Evolutionary conservation across 202 grass and related monocot species (phyloP), one percentile per base, ranked within the genome.

Genomic region (Carex sylvatica): DNA sequence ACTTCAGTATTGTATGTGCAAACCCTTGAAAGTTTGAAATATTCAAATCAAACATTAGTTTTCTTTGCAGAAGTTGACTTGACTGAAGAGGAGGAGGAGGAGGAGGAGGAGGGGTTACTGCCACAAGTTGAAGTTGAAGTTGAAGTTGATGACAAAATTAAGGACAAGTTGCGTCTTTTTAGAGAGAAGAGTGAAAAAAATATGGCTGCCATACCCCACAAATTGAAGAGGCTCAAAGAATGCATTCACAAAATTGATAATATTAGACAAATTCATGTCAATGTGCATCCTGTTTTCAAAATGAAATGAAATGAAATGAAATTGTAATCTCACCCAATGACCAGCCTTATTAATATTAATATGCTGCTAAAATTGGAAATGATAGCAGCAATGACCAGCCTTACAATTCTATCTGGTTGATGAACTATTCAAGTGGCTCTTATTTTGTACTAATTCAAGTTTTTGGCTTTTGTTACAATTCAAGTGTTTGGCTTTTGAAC

Each of bases 271-370:
- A 19, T 15, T 63, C 62, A 4, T 80, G 64, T 80, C 9, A 62
- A 31, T 60, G 26, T 86, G 18, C 63, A 73, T 86, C 84, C 75
- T 73, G 20, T 72, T n/a, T 61, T 85, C 83, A 85, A 78, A 77
- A 85, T 44, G 24, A 65, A 78, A 28, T 28, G 24, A 78, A 77
- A 85, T 44, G 24, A 65, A 78, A 28, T 28, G 24, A 65, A 78
- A 44, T 51, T 72, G 19, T 72, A 72, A 72, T 72, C 3, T 28
- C 28, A 28, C 28, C 28, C 28, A 28, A 28, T 2, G n/a, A n/a
- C 36, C 66, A 19, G 44, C 35, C 28, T 28, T 28, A 28, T 28
- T 28, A 28, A 28, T 28, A 2, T 28, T 28, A 28, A 28, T 28
- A 28, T 28, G 28, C 28, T 28, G 28, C 26, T 65, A 69, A 69